These are phyloP conservation scores for Colletotrichum gigasporum DNA, from an alignment of 2,329 filamentous ascomycete genomes.

Conservation along the genomic window DNA sequence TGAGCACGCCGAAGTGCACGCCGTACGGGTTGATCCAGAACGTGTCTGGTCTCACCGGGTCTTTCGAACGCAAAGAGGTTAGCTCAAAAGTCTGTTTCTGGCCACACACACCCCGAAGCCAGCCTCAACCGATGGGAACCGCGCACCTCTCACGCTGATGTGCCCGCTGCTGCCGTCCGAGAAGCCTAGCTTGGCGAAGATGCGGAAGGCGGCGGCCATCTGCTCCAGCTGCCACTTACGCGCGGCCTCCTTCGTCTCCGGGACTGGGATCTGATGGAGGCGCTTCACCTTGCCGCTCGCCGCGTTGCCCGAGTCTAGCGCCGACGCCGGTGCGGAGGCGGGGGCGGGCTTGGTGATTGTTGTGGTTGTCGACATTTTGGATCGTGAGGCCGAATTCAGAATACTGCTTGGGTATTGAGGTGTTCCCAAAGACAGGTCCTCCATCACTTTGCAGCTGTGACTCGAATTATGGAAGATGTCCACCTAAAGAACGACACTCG, in stretches of 20 bases:
- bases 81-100: too few relatives aligned
- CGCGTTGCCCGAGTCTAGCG: conserved; percentile 10
- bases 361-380: conserved; percentile 25
- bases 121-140: neutral
- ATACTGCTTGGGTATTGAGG: neutral
- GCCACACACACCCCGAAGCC: too few relatives aligned
- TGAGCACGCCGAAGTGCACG: conserved; percentile 71
- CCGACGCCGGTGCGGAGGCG: conserved; percentile 15
- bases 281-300: conserved; percentile 23
- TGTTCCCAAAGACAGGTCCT: neutral
- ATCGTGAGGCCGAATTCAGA: too few relatives aligned
- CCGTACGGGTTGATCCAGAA: conserved; percentile 67
- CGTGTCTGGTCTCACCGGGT: conserved; percentile 44
- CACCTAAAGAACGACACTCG: too few relatives aligned
- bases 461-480: neutral
- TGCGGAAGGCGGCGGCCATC: conserved; percentile 56
- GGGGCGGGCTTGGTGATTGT: neutral
- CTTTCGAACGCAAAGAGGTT: too few relatives aligned
- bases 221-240: conserved; percentile 49
- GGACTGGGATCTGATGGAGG: conserved; percentile 28
- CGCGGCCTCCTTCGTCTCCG: conserved; percentile 35
- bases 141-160: conserved; percentile 48
- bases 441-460: too few relatives aligned
- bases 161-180: conserved; percentile 57
- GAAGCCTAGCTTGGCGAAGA: conserved; percentile 56